Evolutionary conservation across 116 monocot genomes (phyloP), one percentile per base, ranked within the genome.

Genomic region (Trichopus zeylanicus): DNA sequence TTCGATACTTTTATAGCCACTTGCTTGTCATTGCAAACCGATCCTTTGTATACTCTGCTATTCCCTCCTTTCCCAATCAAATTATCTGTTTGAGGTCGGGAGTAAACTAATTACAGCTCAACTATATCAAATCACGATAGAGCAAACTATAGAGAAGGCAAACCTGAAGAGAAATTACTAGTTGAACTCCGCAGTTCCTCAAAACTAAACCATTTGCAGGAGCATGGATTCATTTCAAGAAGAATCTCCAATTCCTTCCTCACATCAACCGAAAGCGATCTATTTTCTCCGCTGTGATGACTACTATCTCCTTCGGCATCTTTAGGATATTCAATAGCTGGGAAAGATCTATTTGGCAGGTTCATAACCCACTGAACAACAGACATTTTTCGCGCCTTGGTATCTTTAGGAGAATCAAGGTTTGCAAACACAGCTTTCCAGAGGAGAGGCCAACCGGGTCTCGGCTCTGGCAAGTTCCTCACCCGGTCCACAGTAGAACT

Each of bases 361-460:
- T 64, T 86, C 95, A 95, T 84, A 31, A 73, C 90, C 95, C 95
- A 95, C 18, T 90, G 84, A 15, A 90, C 90, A 20, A 95, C 95
- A 2, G 95, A 83, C 84, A 86, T 70, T 37, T 89, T 81, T 31
- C 85, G 32, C 1, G 58, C 78, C 31, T 76, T 64, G 12, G 10
- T 60, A 19, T 70, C 55, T 26, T 56, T 59, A 25, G 48, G 31
- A 30, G 58, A 25, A 20, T 75, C 73, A 31, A 55, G 7, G 38
- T 61, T 60, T 1, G 66, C 34, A 2, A 64, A 33, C n/a, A 31
- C 29, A 16, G 75, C 57, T 72, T 58, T 65, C 5, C 73, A 48
- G 22, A 88, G 75, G 26, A 94, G 62, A 13, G 94, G 94, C 89
- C 94, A 94, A 15, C 89, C 89, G 6, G 74, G 78, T n/a, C 33